A percentile compares a stretch with the other conserved stretches of the same genome.
phyloP scores from a whole-genome alignment of 441 rosid genomes.

The Dalechampia spathulata region DNA sequence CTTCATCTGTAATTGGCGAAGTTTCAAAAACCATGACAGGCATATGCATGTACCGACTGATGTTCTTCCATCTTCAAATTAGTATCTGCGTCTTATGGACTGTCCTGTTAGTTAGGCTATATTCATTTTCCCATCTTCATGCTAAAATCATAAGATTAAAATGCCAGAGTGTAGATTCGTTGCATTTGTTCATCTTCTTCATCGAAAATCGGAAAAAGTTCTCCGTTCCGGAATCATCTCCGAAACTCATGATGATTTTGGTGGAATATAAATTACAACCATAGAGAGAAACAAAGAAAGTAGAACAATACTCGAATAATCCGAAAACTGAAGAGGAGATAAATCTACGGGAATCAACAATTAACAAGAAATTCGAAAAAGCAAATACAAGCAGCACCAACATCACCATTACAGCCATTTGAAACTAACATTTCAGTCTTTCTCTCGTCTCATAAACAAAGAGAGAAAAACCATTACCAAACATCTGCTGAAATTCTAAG shows the following conservation, averaged over 20 bases:
- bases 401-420: conserved; percentile 15
- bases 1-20: not conserved
- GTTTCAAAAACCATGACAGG: not conserved
- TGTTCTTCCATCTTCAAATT: not conserved
- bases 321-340: conserved; percentile 7
- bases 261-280: not conserved
- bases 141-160: not conserved
- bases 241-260: no score
- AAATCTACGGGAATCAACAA: conserved; percentile 20
- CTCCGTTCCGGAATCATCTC: no score
- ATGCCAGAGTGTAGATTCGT: no score
- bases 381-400: conserved; percentile 24
- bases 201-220: no score
- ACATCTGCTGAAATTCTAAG: conserved; percentile 40
- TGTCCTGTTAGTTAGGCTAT: not conserved
- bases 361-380: conserved; percentile 22
- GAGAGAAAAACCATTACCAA: not conserved
- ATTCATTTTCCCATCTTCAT: not conserved
- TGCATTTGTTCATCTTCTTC: no score
- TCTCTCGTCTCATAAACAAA: conserved; percentile 5
- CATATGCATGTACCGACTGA: not conserved
- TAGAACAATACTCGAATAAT: conserved; percentile 6
- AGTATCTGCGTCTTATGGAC: not conserved
- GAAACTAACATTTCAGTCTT: conserved; percentile 15
- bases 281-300: not conserved